Conservation (phyloP, 2,329 filamentous ascomycete genomes). For the Diatrype stigma region DNA sequence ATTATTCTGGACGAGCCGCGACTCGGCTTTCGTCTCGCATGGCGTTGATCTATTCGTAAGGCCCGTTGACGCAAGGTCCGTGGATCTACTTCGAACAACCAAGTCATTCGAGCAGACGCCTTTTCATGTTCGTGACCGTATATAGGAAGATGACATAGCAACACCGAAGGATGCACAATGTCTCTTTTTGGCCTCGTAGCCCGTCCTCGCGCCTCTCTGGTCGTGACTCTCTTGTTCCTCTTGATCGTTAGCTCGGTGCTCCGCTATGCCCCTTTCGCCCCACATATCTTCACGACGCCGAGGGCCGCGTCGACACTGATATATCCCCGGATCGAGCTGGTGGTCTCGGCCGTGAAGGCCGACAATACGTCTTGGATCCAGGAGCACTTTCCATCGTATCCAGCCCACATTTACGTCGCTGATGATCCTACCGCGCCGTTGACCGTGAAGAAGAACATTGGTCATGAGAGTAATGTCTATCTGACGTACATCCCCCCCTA, state of each 20-base stretch:
- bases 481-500: constrained; percentile 18
- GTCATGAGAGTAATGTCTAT: constrained; percentile 33
- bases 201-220: constrained; percentile 1
- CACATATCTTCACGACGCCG: not conserved
- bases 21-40: too few species aligned
- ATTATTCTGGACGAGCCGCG: too few species aligned
- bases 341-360: constrained; percentile 19
- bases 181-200: constrained; percentile 2
- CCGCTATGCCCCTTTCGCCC: not conserved
- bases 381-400: constrained; percentile 16
- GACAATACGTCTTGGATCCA: constrained; percentile 25
- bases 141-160: not conserved
- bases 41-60: too few species aligned
- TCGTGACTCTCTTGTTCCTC: not conserved
- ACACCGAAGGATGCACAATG: not conserved
- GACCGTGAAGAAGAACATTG: constrained; percentile 34
- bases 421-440: constrained; percentile 34
- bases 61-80: too few species aligned
- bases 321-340: constrained; percentile 12
- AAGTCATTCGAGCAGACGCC: too few species aligned
- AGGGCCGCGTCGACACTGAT: not conserved
- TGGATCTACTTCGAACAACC: too few species aligned
- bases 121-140: too few species aligned
- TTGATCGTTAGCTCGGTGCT: not conserved
- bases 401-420: constrained; percentile 36